A percentile compares a stretch with the other conserved stretches of the same genome.
Conservation (phyloP, 2,329 filamentous ascomycete species). For the Penicillium sp. region DNA sequence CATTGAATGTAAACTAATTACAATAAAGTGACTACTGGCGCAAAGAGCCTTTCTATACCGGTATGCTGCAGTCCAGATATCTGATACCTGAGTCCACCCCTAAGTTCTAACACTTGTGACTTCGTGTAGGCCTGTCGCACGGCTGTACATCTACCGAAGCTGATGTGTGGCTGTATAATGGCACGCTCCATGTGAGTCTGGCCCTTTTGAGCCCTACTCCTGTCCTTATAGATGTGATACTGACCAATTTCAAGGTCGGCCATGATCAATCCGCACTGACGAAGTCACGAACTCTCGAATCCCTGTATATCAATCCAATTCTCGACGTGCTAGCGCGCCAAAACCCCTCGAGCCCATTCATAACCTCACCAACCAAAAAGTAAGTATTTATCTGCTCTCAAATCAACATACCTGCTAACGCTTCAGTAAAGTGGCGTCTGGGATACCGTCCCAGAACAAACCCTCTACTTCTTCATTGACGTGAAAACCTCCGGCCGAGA, state of each 20-base stretch:
- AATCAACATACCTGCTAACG: neutral
- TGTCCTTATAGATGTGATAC: neutral
- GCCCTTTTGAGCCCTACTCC: neutral
- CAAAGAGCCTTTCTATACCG: slow-evolving; percentile 45
- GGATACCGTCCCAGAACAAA: slow-evolving; percentile 54
- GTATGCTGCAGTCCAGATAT: slow-evolving; percentile 36
- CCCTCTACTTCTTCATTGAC: slow-evolving; percentile 63
- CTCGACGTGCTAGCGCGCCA: slow-evolving; percentile 53
- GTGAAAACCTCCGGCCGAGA: slow-evolving; percentile 56
- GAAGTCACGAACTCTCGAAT: slow-evolving; percentile 51
- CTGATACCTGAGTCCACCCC: neutral
- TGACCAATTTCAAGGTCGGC: slow-evolving; percentile 45
- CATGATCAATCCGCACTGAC: slow-evolving; percentile 54
- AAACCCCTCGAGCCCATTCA: slow-evolving; percentile 54
- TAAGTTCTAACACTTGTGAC: too few species aligned
- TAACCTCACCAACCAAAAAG: slow-evolving; percentile 49
- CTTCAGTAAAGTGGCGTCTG: slow-evolving; percentile 50
- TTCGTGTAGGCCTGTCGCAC: slow-evolving; percentile 50
- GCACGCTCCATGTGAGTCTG: slow-evolving; percentile 49
- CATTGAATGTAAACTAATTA: slow-evolving; percentile 1
- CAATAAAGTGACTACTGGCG: slow-evolving; percentile 55
- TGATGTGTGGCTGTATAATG: slow-evolving; percentile 59
- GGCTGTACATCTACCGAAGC: slow-evolving; percentile 58
- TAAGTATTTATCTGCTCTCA: slow-evolving; percentile 19
- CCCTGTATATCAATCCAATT: slow-evolving; percentile 59